phyloP scores from a whole-genome alignment of 1,139 yeast genomes.

The Waltiozyma solani region DNA sequence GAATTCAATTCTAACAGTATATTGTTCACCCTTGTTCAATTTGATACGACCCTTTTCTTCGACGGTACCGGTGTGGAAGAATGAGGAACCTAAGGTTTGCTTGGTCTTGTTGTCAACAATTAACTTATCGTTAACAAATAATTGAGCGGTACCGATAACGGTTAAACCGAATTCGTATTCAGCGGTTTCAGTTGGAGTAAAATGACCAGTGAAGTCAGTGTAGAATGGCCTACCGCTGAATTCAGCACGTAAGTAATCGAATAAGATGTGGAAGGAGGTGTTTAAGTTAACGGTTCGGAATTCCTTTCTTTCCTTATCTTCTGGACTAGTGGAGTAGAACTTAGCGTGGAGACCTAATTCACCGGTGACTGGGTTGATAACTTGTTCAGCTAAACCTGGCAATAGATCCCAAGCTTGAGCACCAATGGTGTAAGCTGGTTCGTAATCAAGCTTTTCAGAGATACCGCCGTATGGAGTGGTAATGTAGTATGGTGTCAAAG shows the following conservation, averaged over 20 bases:
- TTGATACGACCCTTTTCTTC: slow-evolving; percentile 33
- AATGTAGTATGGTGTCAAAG: slow-evolving; percentile 34
- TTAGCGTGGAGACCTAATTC: slow-evolving; percentile 30
- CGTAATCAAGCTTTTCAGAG: slow-evolving; percentile 20
- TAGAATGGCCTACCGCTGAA: slow-evolving; percentile 25
- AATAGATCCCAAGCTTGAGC: slow-evolving; percentile 24
- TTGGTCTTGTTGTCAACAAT: slow-evolving; percentile 47
- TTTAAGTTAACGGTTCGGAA: slow-evolving; percentile 28
- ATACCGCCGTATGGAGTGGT: slow-evolving; percentile 38
- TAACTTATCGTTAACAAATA: slow-evolving; percentile 40
- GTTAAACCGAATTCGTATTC: slow-evolving; percentile 42
- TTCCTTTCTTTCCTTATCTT: slow-evolving; percentile 23
- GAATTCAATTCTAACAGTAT: slow-evolving; percentile 37
- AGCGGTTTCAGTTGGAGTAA: slow-evolving; percentile 36
- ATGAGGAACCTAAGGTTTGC: slow-evolving; percentile 38
- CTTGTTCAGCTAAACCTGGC: slow-evolving; percentile 23
- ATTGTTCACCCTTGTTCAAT: slow-evolving; percentile 32
- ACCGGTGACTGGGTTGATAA: slow-evolving; percentile 27
- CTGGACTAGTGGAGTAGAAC: slow-evolving; percentile 32
- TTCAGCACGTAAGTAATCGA: slow-evolving; percentile 34
- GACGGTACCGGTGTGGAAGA: slow-evolving; percentile 41
- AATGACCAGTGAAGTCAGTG: slow-evolving; percentile 37
- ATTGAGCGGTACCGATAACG: slow-evolving; percentile 42
- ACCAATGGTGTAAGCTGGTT: slow-evolving; percentile 28
- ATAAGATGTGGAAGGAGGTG: slow-evolving; percentile 32